These are phyloP conservation scores for Solanum verrucosum DNA, from an alignment of 257 asterid genomes.

Conservation along the genomic window DNA sequence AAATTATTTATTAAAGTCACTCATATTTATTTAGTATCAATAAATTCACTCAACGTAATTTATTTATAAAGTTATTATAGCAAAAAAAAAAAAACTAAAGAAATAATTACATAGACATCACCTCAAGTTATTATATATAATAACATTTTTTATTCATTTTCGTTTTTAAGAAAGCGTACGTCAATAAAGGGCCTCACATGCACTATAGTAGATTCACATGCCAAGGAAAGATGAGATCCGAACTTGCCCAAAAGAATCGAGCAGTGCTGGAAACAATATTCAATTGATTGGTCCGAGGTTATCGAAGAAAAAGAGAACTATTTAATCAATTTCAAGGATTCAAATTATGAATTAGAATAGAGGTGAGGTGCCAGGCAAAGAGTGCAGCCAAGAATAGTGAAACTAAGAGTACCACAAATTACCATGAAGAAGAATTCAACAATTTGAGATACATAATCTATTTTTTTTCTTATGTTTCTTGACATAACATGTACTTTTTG, in stretches of 20 bases:
- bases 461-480: neutral
- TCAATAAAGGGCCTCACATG: neutral
- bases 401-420: conserved; percentile 25
- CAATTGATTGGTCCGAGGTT: neutral
- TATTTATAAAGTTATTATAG: neutral
- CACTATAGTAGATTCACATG: neutral
- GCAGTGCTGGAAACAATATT: neutral
- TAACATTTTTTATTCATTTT: neutral
- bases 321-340: neutral
- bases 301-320: neutral
- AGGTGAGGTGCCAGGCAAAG: conserved; percentile 27
- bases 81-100: neutral
- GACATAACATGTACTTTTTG: neutral
- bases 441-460: neutral
- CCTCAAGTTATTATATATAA: neutral
- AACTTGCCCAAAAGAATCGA: neutral
- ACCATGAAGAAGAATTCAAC: conserved; percentile 13
- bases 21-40: too few species aligned
- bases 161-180: neutral
- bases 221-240: neutral
- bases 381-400: conserved; percentile 32
- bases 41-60: too few species aligned
- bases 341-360: conserved; percentile 27
- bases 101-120: neutral
- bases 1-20: too few species aligned